Percentiles rank a stretch among this genome's conserved stretches.
These are phyloP conservation scores for Ophiostoma populinum DNA, from an alignment of 2,329 filamentous ascomycete species.

Conservation along the genomic window DNA sequence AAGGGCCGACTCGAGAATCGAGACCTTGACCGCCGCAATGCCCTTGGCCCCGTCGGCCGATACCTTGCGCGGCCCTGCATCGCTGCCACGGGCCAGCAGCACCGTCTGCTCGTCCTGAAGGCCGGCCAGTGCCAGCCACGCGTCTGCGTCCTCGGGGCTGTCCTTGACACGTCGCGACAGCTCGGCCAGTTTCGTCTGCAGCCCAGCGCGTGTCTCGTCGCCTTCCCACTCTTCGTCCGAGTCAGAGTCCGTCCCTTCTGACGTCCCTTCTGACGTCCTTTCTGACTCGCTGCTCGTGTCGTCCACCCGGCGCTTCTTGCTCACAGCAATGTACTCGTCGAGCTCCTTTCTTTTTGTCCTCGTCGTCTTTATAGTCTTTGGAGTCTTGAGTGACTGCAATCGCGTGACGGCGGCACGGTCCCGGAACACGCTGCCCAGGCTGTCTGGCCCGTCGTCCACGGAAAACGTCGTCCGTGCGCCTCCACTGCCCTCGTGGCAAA, in stretches of 20 bases:
- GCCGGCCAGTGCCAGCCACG: slow-evolving; percentile 64
- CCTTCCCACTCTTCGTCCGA: too few relatives aligned
- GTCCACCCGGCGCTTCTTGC: not conserved
- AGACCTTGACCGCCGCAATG: slow-evolving; percentile 62
- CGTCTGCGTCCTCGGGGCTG: slow-evolving; percentile 45
- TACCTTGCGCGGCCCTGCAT: slow-evolving; percentile 10
- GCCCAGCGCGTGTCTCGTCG: not conserved
- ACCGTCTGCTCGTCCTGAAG: slow-evolving; percentile 52
- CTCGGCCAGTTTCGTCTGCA: slow-evolving; percentile 16
- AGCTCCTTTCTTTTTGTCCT: not conserved
- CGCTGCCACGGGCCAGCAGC: slow-evolving; percentile 19
- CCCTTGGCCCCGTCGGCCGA: slow-evolving; percentile 47
- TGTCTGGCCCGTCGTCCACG: slow-evolving; percentile 27
- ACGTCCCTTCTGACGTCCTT: too few relatives aligned
- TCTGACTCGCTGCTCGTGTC: not conserved
- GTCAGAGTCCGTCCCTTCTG: too few relatives aligned
- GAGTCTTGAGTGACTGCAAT: not conserved
- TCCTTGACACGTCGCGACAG: slow-evolving; percentile 48
- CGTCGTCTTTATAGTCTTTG: not conserved
- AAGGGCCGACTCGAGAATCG: slow-evolving; percentile 64
- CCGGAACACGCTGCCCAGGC: slow-evolving; percentile 21
- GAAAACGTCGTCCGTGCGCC: slow-evolving; percentile 38
- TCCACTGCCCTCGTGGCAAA: slow-evolving; percentile 37
- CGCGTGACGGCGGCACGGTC: slow-evolving; percentile 15
- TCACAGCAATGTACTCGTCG: slow-evolving; percentile 1